Percentiles rank a stretch among this genome's conserved stretches.
Conservation (phyloP, 2,329 filamentous ascomycete genomes). For the Aspergillus luchuensis region DNA sequence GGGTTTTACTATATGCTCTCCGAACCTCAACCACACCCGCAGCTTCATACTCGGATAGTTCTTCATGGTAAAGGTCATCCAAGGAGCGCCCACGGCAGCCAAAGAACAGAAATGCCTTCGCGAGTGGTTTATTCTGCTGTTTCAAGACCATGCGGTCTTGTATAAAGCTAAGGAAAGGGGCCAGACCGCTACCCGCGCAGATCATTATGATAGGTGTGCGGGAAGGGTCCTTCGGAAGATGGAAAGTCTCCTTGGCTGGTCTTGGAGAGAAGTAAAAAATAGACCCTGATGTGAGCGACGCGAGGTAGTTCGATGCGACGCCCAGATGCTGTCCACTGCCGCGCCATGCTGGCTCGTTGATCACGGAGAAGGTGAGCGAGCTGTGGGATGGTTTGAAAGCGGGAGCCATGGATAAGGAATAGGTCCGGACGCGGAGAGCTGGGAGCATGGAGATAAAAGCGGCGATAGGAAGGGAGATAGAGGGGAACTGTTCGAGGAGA, state of each 20-base stretch:
- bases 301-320: slow-evolving; percentile 63
- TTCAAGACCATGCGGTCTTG: slow-evolving; percentile 52
- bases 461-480: slow-evolving; percentile 62
- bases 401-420: slow-evolving; percentile 75
- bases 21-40: slow-evolving; percentile 46
- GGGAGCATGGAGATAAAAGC: slow-evolving; percentile 73
- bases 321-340: slow-evolving; percentile 55
- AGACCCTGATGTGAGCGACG: slow-evolving; percentile 38
- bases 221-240: slow-evolving; percentile 31
- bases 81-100: slow-evolving; percentile 57
- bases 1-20: slow-evolving; percentile 59
- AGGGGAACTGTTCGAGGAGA: slow-evolving; percentile 65
- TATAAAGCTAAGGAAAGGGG: slow-evolving; percentile 64
- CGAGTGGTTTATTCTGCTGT: slow-evolving; percentile 39
- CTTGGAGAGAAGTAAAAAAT: slow-evolving; percentile 26
- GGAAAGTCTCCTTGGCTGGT: slow-evolving; percentile 37
- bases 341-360: slow-evolving; percentile 56
- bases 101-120: slow-evolving; percentile 35
- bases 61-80: not conserved
- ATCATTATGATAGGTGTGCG: slow-evolving; percentile 42
- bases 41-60: not conserved
- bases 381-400: slow-evolving; percentile 58
- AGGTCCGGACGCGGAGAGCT: slow-evolving; percentile 74
- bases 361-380: slow-evolving; percentile 68
- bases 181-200: slow-evolving; percentile 55